Conservation (phyloP, 164 flowering plant species). For the Magnolia kwangsiensis region DNA sequence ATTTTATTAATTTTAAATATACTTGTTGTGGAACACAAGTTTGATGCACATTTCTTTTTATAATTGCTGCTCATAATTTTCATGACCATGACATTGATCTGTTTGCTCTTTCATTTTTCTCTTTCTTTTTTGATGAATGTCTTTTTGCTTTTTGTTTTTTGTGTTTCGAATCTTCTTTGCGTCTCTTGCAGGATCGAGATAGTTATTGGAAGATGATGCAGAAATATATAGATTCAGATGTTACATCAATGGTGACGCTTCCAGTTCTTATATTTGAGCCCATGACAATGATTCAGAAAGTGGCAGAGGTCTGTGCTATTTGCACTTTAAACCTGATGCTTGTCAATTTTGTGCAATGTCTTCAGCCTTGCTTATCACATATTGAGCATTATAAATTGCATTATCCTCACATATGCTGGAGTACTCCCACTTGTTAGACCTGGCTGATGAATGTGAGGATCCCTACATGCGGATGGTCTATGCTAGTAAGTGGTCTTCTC, state of each 20-base stretch:
- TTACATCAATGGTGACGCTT: conserved; percentile 88
- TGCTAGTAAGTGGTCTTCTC: conserved; percentile 49
- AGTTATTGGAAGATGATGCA: conserved; percentile 10
- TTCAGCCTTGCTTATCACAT: background rate
- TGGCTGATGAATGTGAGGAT: conserved; percentile 88
- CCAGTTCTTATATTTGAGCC: conserved; percentile 89
- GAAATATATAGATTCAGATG: conserved; percentile 57
- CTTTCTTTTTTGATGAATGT: background rate
- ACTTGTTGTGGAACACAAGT: too few species aligned
- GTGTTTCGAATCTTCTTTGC: background rate
- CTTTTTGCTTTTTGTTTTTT: background rate
- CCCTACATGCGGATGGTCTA: conserved; percentile 85
- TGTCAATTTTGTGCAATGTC: background rate
- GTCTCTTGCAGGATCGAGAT: conserved; percentile 8
- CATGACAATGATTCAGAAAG: conserved; percentile 84
- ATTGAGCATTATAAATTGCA: background rate
- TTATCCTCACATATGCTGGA: conserved; percentile 66
- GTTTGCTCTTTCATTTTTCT: too few species aligned
- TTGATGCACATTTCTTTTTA: too few species aligned
- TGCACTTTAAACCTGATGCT: background rate
- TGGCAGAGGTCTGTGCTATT: conserved; percentile 64
- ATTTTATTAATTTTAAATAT: too few species aligned
- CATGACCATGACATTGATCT: too few species aligned
- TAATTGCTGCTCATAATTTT: too few species aligned
- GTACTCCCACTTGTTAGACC: conserved; percentile 72